phyloP scores from a whole-genome alignment of 2,329 filamentous ascomycete genomes.

The Aspergillus sp. region DNA sequence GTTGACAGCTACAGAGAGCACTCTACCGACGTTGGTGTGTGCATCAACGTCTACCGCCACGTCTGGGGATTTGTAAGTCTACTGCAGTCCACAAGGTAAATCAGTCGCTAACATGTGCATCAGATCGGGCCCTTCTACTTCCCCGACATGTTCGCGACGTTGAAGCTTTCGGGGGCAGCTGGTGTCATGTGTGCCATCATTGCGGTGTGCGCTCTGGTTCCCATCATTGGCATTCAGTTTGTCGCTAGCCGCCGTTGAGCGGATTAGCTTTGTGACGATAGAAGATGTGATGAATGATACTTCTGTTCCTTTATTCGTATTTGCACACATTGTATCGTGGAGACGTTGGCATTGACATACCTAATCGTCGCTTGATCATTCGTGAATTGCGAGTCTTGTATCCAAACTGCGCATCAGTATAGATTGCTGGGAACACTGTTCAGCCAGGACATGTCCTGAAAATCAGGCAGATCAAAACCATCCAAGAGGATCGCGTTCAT shows the following conservation, averaged over 20 bases:
- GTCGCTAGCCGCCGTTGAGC: constrained; percentile 9
- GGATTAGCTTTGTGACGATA: background rate
- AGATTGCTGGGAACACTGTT: constrained; percentile 33
- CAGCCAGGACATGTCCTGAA: constrained; percentile 36
- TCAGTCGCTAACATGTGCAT: background rate
- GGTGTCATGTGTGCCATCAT: constrained; percentile 40
- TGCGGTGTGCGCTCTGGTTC: constrained; percentile 29
- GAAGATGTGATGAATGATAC: background rate
- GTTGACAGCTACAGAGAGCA: constrained; percentile 58
- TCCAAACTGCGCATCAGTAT: constrained; percentile 13
- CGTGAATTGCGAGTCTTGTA: background rate
- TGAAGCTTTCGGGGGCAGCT: constrained; percentile 33
- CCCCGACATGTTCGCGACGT: constrained; percentile 38
- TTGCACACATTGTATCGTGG: background rate
- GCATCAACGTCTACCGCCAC: constrained; percentile 57
- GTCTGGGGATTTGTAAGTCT: constrained; percentile 53
- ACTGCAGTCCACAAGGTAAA: too few species aligned
- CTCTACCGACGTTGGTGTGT: constrained; percentile 56
- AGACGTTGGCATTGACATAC: background rate
- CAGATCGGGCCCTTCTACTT: constrained; percentile 33
- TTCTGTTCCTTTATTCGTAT: background rate
- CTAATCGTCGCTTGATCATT: background rate
- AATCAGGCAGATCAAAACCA: constrained; percentile 27
- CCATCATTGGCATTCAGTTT: constrained; percentile 32
- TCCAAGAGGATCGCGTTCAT: constrained; percentile 25